These are phyloP conservation scores for Trichoderma gamsii DNA, from an alignment of 495 filamentous ascomycete genomes.

Conservation along the genomic window DNA sequence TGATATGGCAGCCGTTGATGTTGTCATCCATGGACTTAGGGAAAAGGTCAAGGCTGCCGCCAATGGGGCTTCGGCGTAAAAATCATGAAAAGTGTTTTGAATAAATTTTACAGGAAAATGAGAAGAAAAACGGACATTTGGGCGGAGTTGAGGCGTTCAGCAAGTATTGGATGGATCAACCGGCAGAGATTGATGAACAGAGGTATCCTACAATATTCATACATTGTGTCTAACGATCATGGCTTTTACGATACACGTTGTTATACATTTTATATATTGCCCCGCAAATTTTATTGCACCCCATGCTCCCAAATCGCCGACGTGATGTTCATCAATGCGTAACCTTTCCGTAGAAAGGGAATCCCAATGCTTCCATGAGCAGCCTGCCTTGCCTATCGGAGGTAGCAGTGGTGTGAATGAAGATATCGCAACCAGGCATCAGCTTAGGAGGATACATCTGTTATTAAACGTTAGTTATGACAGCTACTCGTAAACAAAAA, in stretches of 20 bases:
- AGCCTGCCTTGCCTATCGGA: slow-evolving; percentile 88
- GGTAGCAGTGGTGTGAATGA: slow-evolving; percentile 78
- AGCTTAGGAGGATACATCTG: slow-evolving; percentile 56
- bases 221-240: not conserved
- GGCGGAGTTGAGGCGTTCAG: slow-evolving; percentile 6
- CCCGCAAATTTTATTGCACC: not conserved
- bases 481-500: slow-evolving; percentile 30
- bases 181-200: not conserved
- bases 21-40: slow-evolving; percentile 61
- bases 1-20: slow-evolving; percentile 82
- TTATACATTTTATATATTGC: slow-evolving; percentile 22
- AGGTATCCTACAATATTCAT: slow-evolving; percentile 1
- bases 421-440: slow-evolving; percentile 86
- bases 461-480: slow-evolving; percentile 7
- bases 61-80: not conserved
- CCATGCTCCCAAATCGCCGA: not conserved
- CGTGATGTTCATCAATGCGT: slow-evolving; percentile 26
- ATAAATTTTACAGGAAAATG: not conserved
- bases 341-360: slow-evolving; percentile 76
- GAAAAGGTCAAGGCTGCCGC: slow-evolving; percentile 33
- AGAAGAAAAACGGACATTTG: not conserved
- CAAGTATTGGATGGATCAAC: not conserved
- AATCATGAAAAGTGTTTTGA: not conserved
- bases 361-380: slow-evolving; percentile 71
- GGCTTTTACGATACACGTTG: slow-evolving; percentile 21